A percentile compares a stretch with the other conserved stretches of the same genome.
Evolutionary conservation across 139 green algal genomes (phyloP).

Genomic region (Tetraselmis chui): DNA sequence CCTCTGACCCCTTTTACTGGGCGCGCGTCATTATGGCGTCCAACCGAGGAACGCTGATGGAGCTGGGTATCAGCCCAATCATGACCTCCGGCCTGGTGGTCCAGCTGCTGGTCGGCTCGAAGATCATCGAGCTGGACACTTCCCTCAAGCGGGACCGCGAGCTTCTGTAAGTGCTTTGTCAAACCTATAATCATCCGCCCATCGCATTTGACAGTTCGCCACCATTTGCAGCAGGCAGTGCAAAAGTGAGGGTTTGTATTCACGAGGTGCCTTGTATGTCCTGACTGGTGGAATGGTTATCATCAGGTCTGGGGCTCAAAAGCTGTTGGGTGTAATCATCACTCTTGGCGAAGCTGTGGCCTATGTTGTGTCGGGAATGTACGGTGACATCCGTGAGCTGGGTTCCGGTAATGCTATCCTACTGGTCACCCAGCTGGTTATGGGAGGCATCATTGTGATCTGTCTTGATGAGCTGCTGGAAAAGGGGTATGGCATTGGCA

Average conservation of each 20-base stretch:
- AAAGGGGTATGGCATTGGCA: conserved; percentile 96
- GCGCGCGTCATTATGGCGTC: conserved; percentile 95
- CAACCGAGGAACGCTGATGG: conserved; percentile 95
- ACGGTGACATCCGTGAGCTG: conserved; percentile 91
- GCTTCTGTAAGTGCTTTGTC: conserved; percentile 56
- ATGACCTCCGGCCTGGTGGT: conserved; percentile 95
- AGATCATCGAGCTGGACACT: conserved; percentile 98
- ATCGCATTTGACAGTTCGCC: no score
- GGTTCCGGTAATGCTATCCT: conserved; percentile 85
- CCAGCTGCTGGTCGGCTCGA: conserved; percentile 93
- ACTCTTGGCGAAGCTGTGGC: conserved; percentile 97
- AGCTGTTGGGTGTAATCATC: conserved; percentile 97
- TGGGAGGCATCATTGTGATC: conserved; percentile 97
- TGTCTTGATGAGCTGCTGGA: conserved; percentile 97
- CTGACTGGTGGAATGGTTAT: no score
- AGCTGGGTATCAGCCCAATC: conserved; percentile 95
- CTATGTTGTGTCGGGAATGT: conserved; percentile 99
- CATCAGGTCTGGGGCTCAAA: conserved; percentile 89
- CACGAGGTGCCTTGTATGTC: no score
- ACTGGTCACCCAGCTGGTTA: conserved; percentile 96
- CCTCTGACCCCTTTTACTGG: conserved; percentile 96
- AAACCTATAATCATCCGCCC: no score
- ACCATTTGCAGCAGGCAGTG: no score
- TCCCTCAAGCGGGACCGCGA: conserved; percentile 91
- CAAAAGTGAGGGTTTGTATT: no score